Base-by-base conservation (phyloP, 805 yeast species). In the Deakozyma indianensis region DNA sequence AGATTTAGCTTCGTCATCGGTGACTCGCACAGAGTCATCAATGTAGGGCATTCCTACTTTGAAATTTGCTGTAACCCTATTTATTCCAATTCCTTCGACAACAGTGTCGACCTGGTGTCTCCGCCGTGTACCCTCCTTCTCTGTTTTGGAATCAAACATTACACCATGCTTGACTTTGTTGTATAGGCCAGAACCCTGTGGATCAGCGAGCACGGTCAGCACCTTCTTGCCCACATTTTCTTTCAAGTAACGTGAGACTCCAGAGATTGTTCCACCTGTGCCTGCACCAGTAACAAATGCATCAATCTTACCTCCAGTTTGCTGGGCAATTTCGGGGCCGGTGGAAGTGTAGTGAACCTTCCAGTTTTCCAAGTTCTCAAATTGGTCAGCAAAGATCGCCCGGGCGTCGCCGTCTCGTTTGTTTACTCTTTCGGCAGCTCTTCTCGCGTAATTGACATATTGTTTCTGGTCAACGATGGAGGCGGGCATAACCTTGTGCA, bases 221-320 rank as follows among this genome's bases (percentile, higher is more conserved):
- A 81, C 56, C 0, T 57, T 42, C 0, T 67, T 58, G 16, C 67
- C 56, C 38, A 9, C 7, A 29, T 66, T 58, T 45, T 69, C 75
- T 56, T 79, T 85, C 55, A 90, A 69, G 62, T 70, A 92, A 49
- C 71, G 71, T 2, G 94, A 75, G 23, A 87, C 87, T 46, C 98
- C 98, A n/a, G 94, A 70, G 41, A 90, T 85, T 1, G 98, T 92
- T 47, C 98, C 98, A 44, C 92, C 98, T 0, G 98, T 90, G 9
- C 98, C 98, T 27, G 95, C 83, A 0, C 97, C 97, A 1, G 90
- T 74, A 38, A 92, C 78, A 59, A 90, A 87, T 43, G 70, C 78
- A 58, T 86, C 94, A 5, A 90, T 55, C 1, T 65, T 51, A 14
- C 78, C 78, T 7, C 72, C 66, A 67, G 80, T 70, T 58, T 92